Evolutionary conservation across 2,329 filamentous ascomycete species (phyloP), one percentile per base, ranked within the genome.

Genomic region (Curvularia sp.): DNA sequence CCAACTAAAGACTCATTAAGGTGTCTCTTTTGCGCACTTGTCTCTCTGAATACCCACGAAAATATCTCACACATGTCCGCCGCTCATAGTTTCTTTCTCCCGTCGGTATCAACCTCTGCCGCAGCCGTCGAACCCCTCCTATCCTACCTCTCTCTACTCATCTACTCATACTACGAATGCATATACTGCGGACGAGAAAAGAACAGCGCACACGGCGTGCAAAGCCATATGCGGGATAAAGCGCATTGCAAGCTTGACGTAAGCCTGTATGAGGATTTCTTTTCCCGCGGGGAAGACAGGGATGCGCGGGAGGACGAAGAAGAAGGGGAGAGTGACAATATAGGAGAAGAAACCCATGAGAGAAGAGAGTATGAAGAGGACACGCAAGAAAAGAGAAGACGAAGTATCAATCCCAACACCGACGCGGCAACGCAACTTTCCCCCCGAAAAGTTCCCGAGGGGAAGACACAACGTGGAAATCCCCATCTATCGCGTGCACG

Each of bases 151-250:
- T 39, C 43, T 3, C 9, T 32, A 1, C 23, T 45, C 5, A 30
- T 57, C 7, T 45, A 38, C 28, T 4, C 47, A 15, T 43, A 54
- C 7, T 38, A 34, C 15, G 55, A 57, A 25, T 57, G 55, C 27
- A 25, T 57, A n/a, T 54, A 45, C 21, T 57, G 55, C 13, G 45
- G 36, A 8, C n/a, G 25, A 2, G 23, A 34, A 2, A 57, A 54
- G 8, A 15, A n/a, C 1, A 54, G 36, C 13, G 23, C 54, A 5
- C 9, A 54, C 3, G 45, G 43, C 30, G 55, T 57, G 9, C 55
- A 57, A 30, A 57, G 50, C 13, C 55, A 57, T 18, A 57, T 57
- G 55, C 38, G 50, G 0, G 50, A 57, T n/a, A 49, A 43, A 15
- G 43, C 28, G n/a, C 45, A 57, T 10, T 54, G 55, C 21, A 49